Base-by-base conservation (phyloP, 2,329 filamentous ascomycete species). In the Huntiella moniliformis region DNA sequence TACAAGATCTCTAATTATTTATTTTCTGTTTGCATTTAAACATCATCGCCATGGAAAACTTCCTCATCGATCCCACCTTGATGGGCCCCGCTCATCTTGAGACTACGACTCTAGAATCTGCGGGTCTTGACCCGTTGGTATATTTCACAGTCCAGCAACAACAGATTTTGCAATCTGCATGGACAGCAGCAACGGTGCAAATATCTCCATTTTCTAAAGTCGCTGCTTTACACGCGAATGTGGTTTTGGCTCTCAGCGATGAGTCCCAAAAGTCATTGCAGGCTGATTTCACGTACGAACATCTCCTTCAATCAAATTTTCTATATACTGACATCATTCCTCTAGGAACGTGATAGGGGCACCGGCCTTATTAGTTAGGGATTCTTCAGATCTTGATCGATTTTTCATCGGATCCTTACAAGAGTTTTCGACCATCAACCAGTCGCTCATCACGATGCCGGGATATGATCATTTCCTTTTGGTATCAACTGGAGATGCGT, bases 361-460 rank as follows among this genome's bases (percentile, higher is more conserved):
- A 7, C 18, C 38, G 11, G 45, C 38, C 11, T 17, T 36, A 18
- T 33, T 48, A 2, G 36, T 44, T 5, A 22, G 46, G 8, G 34
- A 48, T 12, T 39, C 31, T 22, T 11, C 28, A n/a, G 41, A 44
- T 28, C 28, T 35, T n/a, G 22, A 44, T 13, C 17, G 42, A 15
- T 44, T 48, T 13, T 36, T 41, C 15, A 35, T 48, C 13, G 41
- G 41, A 5, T 32, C 35, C 11, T 40, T 39, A 5, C 15, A 39
- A 13, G 31, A 36, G 22, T 48, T 40, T 12, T 37, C 37, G 12
- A 18, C 18, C 3, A n/a, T 4, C 2, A 22, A 44, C 12, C 18
- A 38, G 13, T 38, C 45, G 8, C 15, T 38, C 5, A 16, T 47
- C 5, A 12, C 36, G n/a, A 18, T 48, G 33, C 11, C 36, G 15